phyloP scores from a whole-genome alignment of 352 stramenopile species.

The Thalassiosira sp. region DNA sequence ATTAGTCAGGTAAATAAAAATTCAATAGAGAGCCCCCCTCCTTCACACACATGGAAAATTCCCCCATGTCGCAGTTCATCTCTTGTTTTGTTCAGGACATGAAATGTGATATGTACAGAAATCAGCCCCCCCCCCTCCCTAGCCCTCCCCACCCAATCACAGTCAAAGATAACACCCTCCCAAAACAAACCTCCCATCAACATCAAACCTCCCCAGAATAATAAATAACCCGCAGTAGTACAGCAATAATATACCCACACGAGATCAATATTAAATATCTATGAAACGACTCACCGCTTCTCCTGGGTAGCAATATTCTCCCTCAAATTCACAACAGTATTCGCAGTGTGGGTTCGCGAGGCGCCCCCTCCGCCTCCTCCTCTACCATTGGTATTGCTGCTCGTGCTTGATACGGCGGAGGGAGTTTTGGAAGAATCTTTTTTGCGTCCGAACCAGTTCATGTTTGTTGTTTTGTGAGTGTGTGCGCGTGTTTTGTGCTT shows the following conservation, averaged over 20 bases:
- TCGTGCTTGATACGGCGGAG: conserved; percentile 64
- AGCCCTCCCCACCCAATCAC: no score
- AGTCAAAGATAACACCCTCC: no score
- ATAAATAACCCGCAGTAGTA: conserved; percentile 13
- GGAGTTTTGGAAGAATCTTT: conserved; percentile 52
- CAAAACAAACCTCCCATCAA: no score
- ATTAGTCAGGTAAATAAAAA: no score
- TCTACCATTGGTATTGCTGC: conserved; percentile 20
- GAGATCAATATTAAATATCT: not conserved
- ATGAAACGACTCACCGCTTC: conserved; percentile 67
- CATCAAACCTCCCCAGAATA: no score
- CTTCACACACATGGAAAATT: no score
- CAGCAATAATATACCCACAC: not conserved
- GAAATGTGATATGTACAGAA: no score
- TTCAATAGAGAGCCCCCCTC: no score
- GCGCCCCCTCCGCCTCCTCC: conserved; percentile 22
- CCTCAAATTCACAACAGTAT: conserved; percentile 73
- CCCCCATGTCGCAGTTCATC: no score
- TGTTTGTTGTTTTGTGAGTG: conserved; percentile 29
- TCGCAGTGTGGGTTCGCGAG: conserved; percentile 40
- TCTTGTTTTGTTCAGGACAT: no score
- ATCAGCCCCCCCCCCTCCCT: no score
- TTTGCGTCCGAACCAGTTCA: conserved; percentile 74
- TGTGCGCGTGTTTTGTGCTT: no score
- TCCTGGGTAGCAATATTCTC: conserved; percentile 78